These are phyloP conservation scores for Dothistroma septosporum DNA, from an alignment of 2,329 filamentous ascomycete species.

Conservation along the genomic window DNA sequence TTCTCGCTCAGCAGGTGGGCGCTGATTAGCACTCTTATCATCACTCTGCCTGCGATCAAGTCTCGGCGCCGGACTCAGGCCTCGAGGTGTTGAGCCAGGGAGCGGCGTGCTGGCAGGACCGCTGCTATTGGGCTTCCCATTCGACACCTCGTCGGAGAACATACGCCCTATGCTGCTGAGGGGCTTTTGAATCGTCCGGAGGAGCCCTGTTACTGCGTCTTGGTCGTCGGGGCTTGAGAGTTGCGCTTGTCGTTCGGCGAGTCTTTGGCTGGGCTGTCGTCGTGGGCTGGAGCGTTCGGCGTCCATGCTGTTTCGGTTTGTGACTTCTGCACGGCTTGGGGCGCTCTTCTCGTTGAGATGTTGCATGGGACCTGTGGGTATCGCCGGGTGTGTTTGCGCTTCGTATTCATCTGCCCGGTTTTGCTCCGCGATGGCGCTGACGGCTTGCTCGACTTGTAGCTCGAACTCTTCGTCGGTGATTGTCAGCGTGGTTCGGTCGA, in stretches of 20 bases:
- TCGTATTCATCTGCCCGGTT: slow-evolving; percentile 60
- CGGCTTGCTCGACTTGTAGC: slow-evolving; percentile 89
- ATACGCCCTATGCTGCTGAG: slow-evolving; percentile 90
- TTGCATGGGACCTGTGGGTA: slow-evolving; percentile 34
- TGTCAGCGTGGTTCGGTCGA: slow-evolving; percentile 89
- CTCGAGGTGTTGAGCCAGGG: slow-evolving; percentile 45
- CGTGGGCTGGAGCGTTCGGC: slow-evolving; percentile 57
- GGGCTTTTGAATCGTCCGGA: slow-evolving; percentile 87
- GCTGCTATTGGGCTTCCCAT: slow-evolving; percentile 27
- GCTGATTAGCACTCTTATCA: slow-evolving; percentile 28
- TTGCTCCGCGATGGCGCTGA: slow-evolving; percentile 90
- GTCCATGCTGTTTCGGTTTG: slow-evolving; percentile 57
- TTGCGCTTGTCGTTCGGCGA: slow-evolving; percentile 23
- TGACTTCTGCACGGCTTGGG: slow-evolving; percentile 54
- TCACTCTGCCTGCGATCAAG: slow-evolving; percentile 20
- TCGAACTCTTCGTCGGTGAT: slow-evolving; percentile 96
- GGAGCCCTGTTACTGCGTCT: slow-evolving; percentile 75
- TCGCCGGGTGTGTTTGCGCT: slow-evolving; percentile 29
- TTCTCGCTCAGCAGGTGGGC: slow-evolving; percentile 19
- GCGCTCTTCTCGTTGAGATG: slow-evolving; percentile 47
- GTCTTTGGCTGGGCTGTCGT: slow-evolving; percentile 51
- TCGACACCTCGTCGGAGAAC: slow-evolving; percentile 67
- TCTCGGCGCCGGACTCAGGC: slow-evolving; percentile 43
- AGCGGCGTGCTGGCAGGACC: slow-evolving; percentile 44
- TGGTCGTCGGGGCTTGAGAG: slow-evolving; percentile 58